A percentile compares a stretch with the other conserved stretches of the same genome.
Conservation (phyloP, 2,329 filamentous ascomycete species). For the Gremmenia infestans region DNA sequence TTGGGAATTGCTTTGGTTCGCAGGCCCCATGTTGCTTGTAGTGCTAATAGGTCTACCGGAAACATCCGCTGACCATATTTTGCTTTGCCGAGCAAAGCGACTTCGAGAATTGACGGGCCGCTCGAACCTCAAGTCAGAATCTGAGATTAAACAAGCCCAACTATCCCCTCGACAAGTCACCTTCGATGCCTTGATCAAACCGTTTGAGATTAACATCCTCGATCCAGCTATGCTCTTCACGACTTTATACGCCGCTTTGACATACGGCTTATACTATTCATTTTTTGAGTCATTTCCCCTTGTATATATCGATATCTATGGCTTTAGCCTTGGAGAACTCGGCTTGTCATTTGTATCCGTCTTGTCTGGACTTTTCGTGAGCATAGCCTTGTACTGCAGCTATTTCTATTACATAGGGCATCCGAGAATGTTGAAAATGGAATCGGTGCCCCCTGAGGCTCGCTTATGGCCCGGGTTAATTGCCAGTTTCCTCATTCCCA, state of each 20-base stretch:
- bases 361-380: not conserved
- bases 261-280: slow-evolving; percentile 7
- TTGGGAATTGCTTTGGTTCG: slow-evolving; percentile 57
- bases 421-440: not conserved
- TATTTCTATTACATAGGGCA: slow-evolving; percentile 4
- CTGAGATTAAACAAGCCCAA: slow-evolving; percentile 54
- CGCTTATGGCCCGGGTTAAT: slow-evolving; percentile 30
- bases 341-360: slow-evolving; percentile 3
- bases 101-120: slow-evolving; percentile 54
- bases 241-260: slow-evolving; percentile 42
- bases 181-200: slow-evolving; percentile 42
- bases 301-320: slow-evolving; percentile 2
- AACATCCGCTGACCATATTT: slow-evolving; percentile 46
- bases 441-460: not conserved
- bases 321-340: not conserved
- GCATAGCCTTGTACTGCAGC: not conserved
- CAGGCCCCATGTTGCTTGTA: slow-evolving; percentile 49
- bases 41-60: slow-evolving; percentile 60
- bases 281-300: slow-evolving; percentile 9
- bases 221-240: slow-evolving; percentile 49
- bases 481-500: slow-evolving; percentile 44
- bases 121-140: slow-evolving; percentile 49
- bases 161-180: slow-evolving; percentile 40
- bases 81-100: slow-evolving; percentile 52
- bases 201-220: slow-evolving; percentile 9